A percentile compares a stretch with the other conserved stretches of the same genome.
These are phyloP conservation scores for Geranium incanum DNA, from an alignment of 441 rosid species.

Conservation along the genomic window DNA sequence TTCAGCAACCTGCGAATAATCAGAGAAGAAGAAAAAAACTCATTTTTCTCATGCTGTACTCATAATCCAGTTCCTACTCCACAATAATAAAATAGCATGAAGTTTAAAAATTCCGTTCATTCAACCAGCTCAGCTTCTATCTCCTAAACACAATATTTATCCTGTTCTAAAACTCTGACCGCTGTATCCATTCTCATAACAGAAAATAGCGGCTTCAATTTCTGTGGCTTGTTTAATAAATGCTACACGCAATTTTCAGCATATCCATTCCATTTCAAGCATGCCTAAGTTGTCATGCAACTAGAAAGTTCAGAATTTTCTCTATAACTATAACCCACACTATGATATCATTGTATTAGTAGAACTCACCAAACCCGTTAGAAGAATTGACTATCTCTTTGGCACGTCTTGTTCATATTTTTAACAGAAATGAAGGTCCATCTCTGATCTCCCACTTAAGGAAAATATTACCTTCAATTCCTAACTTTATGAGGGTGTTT, in stretches of 20 bases:
- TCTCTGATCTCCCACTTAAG: neutral
- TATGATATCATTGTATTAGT: neutral
- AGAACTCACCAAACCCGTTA: conserved; percentile 3
- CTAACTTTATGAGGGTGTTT: neutral
- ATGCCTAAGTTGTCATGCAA: neutral
- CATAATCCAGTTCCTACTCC: too few relatives aligned
- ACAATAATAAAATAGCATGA: too few relatives aligned
- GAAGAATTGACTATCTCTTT: neutral
- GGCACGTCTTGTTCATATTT: neutral
- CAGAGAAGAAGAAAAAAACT: neutral
- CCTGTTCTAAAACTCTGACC: too few relatives aligned
- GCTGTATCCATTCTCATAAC: too few relatives aligned
- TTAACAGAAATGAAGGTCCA: neutral
- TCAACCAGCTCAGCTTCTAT: neutral
- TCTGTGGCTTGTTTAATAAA: neutral
- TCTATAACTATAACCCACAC: too few relatives aligned
- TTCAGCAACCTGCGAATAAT: conserved; percentile 56
- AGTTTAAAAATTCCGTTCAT: too few relatives aligned
- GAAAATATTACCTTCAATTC: neutral
- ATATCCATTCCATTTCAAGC: neutral
- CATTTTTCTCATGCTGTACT: too few relatives aligned
- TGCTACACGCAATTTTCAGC: neutral
- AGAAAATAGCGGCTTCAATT: neutral
- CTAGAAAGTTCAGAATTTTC: neutral
- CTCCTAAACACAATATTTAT: too few relatives aligned